Base-by-base conservation (phyloP, 1,139 yeast genomes). In the Groenewaldozyma auringiensis region DNA sequence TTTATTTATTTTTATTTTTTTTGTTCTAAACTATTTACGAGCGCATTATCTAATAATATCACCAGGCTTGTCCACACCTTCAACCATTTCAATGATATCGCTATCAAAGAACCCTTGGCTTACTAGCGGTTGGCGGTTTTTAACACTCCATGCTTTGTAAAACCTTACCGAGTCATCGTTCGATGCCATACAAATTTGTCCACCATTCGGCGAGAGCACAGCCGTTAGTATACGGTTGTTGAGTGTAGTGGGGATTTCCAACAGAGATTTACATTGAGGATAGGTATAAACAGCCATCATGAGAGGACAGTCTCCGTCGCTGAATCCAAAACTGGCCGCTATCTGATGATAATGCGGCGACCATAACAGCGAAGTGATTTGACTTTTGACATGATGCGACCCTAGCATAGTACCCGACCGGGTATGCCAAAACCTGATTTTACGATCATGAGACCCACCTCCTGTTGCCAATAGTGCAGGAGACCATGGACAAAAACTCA, bases 381-480 rank as follows among this genome's bases (percentile, higher is more conserved):
- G 97, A 0, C 85, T 82, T 21, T 72, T 71, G 0, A 94, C 81
- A 44, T 71, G 67, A 40, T 70, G 61, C 32, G 78, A 68, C 8
- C 72, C 69, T 31, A 87, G 63, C 39, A 84, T 62, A 0, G 92
- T 81, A 0, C 95, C 96, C 0, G 92, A 72, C 2, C 67, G 66
- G 0, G 92, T 74, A 62, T 89, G 95, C 95, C 96, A 88, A 59
- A 87, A 85, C 45, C 87, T 68, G 17, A 81, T 69, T 27, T 82
- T 78, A 47, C 89, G 77, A 63, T 89, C 96, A 3, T 94, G 88
- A 0, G 96, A 84, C 29, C 97, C 96, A 27, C 96, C 96, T 2
- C 97, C 89, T 1, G 87, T 80, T 14, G 85, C 88, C 29, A 82
- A 64, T 32, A 82, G 62, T 44, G 75, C 69, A 27, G 76, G 74